Evolutionary conservation across 2,329 filamentous ascomycete genomes (phyloP).

Genomic region (Akanthomyces dipterigenus): DNA sequence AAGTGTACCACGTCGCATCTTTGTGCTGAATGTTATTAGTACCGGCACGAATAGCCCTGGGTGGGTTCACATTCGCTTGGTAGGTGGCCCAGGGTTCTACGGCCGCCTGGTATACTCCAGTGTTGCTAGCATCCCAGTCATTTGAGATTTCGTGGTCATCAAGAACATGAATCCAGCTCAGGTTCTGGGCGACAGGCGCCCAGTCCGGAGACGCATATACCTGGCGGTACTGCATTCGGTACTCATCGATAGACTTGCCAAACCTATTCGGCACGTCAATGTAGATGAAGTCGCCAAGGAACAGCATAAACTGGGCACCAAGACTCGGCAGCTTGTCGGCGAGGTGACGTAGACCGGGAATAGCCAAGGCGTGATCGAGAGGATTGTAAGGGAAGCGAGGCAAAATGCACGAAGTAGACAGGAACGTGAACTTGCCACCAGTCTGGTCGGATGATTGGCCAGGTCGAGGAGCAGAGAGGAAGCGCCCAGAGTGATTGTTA

Average conservation of each 20-base stretch:
- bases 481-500: constrained; percentile 78
- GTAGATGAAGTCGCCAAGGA: constrained; percentile 84
- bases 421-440: constrained; percentile 74
- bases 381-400: constrained; percentile 85
- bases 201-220: constrained; percentile 96
- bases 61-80: constrained; percentile 79
- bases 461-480: constrained; percentile 66
- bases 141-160: constrained; percentile 97
- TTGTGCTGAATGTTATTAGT: constrained; percentile 29
- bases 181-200: constrained; percentile 62
- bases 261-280: constrained; percentile 80
- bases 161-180: constrained; percentile 97
- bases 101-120: constrained; percentile 71
- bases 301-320: constrained; percentile 72
- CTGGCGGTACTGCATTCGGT: constrained; percentile 85
- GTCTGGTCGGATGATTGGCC: constrained; percentile 55
- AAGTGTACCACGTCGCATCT: constrained; percentile 78
- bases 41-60: constrained; percentile 48
- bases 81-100: constrained; percentile 83
- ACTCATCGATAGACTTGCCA: constrained; percentile 65
- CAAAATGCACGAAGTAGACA: constrained; percentile 90
- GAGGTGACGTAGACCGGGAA: constrained; percentile 73
- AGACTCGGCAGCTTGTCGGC: constrained; percentile 65
- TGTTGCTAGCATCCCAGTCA: constrained; percentile 80
- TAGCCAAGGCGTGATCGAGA: constrained; percentile 71